Evolutionary conservation across 2,329 filamentous ascomycete genomes (phyloP).

Genomic region (Nannizziopsis barbatae): DNA sequence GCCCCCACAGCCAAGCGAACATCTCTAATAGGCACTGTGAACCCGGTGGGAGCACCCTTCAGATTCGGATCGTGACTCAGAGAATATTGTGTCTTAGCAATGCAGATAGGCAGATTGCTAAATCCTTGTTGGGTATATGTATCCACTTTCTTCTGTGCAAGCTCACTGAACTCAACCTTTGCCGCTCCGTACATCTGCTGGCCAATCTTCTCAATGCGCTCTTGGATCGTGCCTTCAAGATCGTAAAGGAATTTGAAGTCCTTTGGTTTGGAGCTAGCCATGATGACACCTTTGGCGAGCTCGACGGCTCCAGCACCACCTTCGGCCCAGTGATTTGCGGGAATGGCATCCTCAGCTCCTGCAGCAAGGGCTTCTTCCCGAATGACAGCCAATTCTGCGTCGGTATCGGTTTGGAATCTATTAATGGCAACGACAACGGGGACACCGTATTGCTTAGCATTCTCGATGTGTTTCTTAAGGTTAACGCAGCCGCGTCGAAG

Average conservation of each 20-base stretch:
- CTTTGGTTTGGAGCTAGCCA: conserved; percentile 70
- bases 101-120: conserved; percentile 83
- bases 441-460: conserved; percentile 78
- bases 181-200: conserved; percentile 89
- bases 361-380: conserved; percentile 84
- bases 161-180: conserved; percentile 81
- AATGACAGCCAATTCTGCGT: conserved; percentile 79
- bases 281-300: conserved; percentile 75
- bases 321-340: conserved; percentile 93
- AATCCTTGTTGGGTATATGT: conserved; percentile 88
- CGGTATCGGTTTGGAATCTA: conserved; percentile 86
- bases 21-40: conserved; percentile 88
- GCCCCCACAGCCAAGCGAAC: conserved; percentile 89
- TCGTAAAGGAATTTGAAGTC: conserved; percentile 80
- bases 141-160: conserved; percentile 92
- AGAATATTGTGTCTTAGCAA: conserved; percentile 98
- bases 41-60: conserved; percentile 90
- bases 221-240: conserved; percentile 66
- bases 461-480: conserved; percentile 86
- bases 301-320: conserved; percentile 84
- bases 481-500: conserved; percentile 86
- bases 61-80: conserved; percentile 83
- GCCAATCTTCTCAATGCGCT: conserved; percentile 83
- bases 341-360: conserved; percentile 84
- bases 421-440: conserved; percentile 97